A percentile compares a stretch with the other conserved stretches of the same genome.
Evolutionary conservation across 345 rosid genomes (phyloP).

Genomic region (Camelina sativa): DNA sequence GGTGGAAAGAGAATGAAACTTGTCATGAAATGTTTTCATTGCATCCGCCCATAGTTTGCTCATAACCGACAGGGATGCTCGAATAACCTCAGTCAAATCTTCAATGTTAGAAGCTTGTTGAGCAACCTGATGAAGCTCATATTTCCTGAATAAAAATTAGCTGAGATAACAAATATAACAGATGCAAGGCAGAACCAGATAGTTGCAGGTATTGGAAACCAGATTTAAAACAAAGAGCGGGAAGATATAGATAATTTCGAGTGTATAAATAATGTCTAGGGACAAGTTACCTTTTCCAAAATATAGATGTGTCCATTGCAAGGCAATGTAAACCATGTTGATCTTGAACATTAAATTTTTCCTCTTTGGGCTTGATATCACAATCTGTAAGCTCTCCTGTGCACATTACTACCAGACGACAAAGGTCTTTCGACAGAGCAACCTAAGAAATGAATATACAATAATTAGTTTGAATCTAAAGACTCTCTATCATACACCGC

Average conservation of each 20-base stretch:
- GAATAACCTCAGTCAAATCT: constrained; percentile 80
- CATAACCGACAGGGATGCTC: constrained; percentile 78
- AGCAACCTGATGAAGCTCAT: constrained; percentile 95
- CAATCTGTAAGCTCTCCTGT: constrained; percentile 73
- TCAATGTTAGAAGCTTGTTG: constrained; percentile 88
- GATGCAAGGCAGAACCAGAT: constrained; percentile 8
- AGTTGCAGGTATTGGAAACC: not conserved
- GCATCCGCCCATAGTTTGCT: constrained; percentile 89
- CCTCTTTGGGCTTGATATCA: constrained; percentile 44
- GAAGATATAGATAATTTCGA: constrained; percentile 16
- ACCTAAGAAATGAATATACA: constrained; percentile 54
- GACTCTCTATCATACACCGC: not conserved
- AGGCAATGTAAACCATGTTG: constrained; percentile 73
- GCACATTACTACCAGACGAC: constrained; percentile 75
- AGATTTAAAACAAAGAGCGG: not conserved
- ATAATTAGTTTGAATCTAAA: constrained; percentile 22
- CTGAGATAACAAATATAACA: not conserved
- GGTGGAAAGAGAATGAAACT: constrained; percentile 73
- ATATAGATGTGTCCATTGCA: constrained; percentile 81
- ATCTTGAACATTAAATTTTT: constrained; percentile 44
- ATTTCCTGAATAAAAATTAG: constrained; percentile 56
- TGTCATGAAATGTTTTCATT: constrained; percentile 72
- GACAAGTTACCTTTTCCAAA: constrained; percentile 68
- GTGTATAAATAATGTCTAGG: constrained; percentile 29
- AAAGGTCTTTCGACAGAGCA: constrained; percentile 88